phyloP scores from a whole-genome alignment of 164 flowering plant genomes.

The Taxillus chinensis region DNA sequence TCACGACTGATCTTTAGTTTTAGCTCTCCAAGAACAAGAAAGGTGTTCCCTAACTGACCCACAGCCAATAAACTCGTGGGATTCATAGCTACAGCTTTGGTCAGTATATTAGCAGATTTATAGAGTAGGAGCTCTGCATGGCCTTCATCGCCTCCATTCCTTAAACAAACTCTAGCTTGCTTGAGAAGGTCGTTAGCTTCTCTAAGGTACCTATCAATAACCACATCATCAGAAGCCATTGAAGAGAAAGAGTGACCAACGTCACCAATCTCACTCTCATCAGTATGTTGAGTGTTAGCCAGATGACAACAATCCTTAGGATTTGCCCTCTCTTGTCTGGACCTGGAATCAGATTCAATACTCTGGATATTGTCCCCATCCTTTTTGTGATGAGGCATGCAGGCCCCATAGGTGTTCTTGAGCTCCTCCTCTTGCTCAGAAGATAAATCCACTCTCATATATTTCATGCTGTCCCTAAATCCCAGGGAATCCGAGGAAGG shows the following conservation, averaged over 20 bases:
- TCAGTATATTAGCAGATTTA: conserved; percentile 51
- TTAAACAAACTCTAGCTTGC: conserved; percentile 53
- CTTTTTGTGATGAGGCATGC: conserved; percentile 15
- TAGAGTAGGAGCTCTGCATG: conserved; percentile 40
- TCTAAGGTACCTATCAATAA: conserved; percentile 41
- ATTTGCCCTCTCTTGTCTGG: conserved; percentile 12
- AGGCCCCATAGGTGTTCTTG: conserved; percentile 20
- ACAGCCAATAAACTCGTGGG: conserved; percentile 85
- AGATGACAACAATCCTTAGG: conserved; percentile 13
- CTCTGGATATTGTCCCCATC: conserved; percentile 14
- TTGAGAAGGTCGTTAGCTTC: conserved; percentile 57
- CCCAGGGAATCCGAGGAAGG: conserved; percentile 19
- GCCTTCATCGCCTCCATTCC: conserved; percentile 30
- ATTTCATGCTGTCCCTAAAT: conserved; percentile 18
- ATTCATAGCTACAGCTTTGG: conserved; percentile 58
- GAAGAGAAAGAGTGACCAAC: conserved; percentile 33
- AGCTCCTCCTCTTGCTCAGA: conserved; percentile 22
- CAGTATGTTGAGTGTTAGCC: conserved; percentile 8
- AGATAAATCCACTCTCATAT: conserved; percentile 25
- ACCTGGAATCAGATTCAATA: conserved; percentile 10
- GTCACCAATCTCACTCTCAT: conserved; percentile 18
- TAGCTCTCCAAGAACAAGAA: conserved; percentile 83
- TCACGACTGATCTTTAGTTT: conserved; percentile 63
- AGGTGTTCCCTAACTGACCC: conserved; percentile 86
- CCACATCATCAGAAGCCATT: conserved; percentile 39